Conservation (phyloP, 768 basidiomycete species). For the Lentinula edodes region DNA sequence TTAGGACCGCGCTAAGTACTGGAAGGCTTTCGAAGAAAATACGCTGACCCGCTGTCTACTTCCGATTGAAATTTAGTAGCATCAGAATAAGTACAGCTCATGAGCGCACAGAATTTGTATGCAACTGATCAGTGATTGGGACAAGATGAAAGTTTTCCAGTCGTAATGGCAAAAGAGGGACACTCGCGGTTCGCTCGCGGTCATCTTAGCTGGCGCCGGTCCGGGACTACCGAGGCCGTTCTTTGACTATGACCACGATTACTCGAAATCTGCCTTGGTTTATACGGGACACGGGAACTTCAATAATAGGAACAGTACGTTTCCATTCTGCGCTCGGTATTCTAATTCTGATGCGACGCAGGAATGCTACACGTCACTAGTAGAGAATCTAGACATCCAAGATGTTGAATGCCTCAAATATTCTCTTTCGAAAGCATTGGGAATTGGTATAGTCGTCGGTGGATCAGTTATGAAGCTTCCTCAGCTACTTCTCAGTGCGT, state of each 20-base stretch:
- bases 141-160: no score
- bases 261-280: constrained; percentile 86
- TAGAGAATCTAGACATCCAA: constrained; percentile 74
- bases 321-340: background rate
- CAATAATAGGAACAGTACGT: constrained; percentile 75
- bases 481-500: constrained; percentile 80
- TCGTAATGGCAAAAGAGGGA: no score
- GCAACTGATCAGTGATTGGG: background rate
- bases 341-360: constrained; percentile 21
- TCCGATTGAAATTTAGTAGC: no score
- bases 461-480: constrained; percentile 96
- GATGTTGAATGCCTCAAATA: constrained; percentile 88
- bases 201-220: no score
- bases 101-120: no score
- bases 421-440: constrained; percentile 86
- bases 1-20: no score
- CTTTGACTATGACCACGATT: constrained; percentile 50
- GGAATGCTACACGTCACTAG: constrained; percentile 88
- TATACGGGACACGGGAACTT: constrained; percentile 73
- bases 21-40: no score
- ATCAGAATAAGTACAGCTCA: no score
- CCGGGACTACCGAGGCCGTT: background rate
- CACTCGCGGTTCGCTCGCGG: constrained; percentile 53
- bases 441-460: constrained; percentile 87
- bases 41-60: no score